Evolutionary conservation across 2,329 filamentous ascomycete genomes (phyloP), one percentile per base, ranked within the genome.

Genomic region (Coniochaeta ligniaria): DNA sequence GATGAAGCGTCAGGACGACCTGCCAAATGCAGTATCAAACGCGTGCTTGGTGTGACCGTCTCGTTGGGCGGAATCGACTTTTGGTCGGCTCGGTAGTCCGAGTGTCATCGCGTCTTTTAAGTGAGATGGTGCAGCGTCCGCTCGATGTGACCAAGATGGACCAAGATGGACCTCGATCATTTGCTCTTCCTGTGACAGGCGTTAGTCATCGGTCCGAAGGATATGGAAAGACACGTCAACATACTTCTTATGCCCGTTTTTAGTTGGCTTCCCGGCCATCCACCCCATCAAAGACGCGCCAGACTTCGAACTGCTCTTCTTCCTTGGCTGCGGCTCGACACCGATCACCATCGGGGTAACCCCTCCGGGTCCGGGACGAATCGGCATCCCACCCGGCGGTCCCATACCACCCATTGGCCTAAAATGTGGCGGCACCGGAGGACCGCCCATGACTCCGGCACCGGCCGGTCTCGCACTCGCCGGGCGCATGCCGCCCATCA

Each of bases 201-300:
- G n/a, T 52, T 52, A 52, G 47, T 17, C 24, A 3, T 26, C 20
- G 24, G 3, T 36, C 6, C 35, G 35, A 36, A 8, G 35, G 35
- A 36, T 36, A 47, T n/a, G 38, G 20, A 47, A 22, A 26, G 20
- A 36, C 35, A 14, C 47, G 31, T 28, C 14, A 63, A 72, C 70
- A 63, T 69, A 68, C 65, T 70, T 71, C 63, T 68, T 76, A 24
- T 14, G 5, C 59, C 64, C 63, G 33, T 63, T 57, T 63, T 71
- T 73, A 9, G 65, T 56, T 20, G 69, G 67, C 54, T 68, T 68
- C 8, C 66, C 66, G 6, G 69, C 69, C 61, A 75, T 68, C 72
- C 72, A 76, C 11, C 66, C 69, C 11, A 75, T 66, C 59, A 76
- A 61, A 7, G 69, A 66, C 16, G 66, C 66, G 17, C 66, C 59